Evolutionary conservation across 2,329 filamentous ascomycete genomes (phyloP).

Genomic region (Aschersonia sp.): DNA sequence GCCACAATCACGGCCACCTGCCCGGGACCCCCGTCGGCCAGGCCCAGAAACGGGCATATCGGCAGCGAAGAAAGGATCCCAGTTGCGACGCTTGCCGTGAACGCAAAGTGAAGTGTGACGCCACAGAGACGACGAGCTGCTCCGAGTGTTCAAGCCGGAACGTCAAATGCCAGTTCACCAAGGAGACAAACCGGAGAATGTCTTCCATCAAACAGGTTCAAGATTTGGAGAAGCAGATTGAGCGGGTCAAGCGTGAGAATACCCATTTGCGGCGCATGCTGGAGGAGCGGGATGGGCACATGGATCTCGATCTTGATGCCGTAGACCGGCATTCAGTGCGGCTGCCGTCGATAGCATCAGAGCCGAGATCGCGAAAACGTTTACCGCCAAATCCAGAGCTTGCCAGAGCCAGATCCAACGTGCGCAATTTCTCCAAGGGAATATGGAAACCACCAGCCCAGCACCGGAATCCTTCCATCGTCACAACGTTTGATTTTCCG

Average conservation of each 20-base stretch:
- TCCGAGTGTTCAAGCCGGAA: slow-evolving; percentile 94
- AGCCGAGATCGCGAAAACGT: slow-evolving; percentile 48
- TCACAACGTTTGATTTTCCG: slow-evolving; percentile 33
- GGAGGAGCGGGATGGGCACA: slow-evolving; percentile 29
- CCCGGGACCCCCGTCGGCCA: slow-evolving; percentile 32
- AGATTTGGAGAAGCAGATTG: slow-evolving; percentile 85
- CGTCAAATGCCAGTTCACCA: slow-evolving; percentile 97
- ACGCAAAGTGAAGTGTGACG: slow-evolving; percentile 77
- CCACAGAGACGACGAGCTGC: slow-evolving; percentile 89
- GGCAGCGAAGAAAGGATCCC: slow-evolving; percentile 88
- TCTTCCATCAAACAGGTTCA: slow-evolving; percentile 99
- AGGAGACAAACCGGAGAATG: slow-evolving; percentile 97
- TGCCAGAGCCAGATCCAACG: slow-evolving; percentile 53
- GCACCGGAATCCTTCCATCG: slow-evolving; percentile 36
- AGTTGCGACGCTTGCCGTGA: slow-evolving; percentile 96
- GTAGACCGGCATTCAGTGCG: slow-evolving; percentile 35
- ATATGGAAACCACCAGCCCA: slow-evolving; percentile 66
- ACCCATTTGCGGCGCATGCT: slow-evolving; percentile 54
- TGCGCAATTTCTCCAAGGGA: slow-evolving; percentile 60
- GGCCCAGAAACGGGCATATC: slow-evolving; percentile 83
- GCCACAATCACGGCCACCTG: slow-evolving; percentile 18
- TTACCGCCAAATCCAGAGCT: slow-evolving; percentile 53
- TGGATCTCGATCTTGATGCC: slow-evolving; percentile 33
- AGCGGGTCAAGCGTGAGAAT: slow-evolving; percentile 68
- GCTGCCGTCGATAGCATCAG: slow-evolving; percentile 50